Evolutionary conservation across 2,329 filamentous ascomycete genomes (phyloP).

Genomic region (Diaporthe eres): DNA sequence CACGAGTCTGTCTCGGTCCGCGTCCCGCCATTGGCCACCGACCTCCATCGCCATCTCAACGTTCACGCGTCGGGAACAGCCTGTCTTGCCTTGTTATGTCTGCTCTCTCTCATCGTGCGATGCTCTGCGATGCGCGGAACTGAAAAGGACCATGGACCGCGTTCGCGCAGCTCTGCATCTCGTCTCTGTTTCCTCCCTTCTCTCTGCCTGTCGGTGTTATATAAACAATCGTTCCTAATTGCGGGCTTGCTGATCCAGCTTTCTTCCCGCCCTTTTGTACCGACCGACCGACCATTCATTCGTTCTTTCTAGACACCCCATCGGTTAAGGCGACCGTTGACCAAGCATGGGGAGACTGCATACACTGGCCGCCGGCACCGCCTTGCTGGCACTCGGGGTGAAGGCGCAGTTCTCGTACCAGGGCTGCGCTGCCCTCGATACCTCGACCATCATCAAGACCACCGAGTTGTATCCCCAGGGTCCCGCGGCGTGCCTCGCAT

Average conservation of each 20-base stretch:
- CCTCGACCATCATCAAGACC: background rate
- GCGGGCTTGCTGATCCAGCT: background rate
- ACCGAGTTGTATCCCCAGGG: slow-evolving; percentile 27
- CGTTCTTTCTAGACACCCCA: slow-evolving; percentile 16
- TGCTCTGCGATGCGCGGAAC: slow-evolving; percentile 4
- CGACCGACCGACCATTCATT: slow-evolving; percentile 34
- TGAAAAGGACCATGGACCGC: slow-evolving; percentile 15
- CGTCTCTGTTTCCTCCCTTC: slow-evolving; percentile 5
- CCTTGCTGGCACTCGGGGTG: slow-evolving; percentile 31
- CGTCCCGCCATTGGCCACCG: slow-evolving; percentile 15
- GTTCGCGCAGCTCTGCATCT: slow-evolving; percentile 7
- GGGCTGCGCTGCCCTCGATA: slow-evolving; percentile 35
- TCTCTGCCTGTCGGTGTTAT: slow-evolving; percentile 26
- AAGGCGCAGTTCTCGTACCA: slow-evolving; percentile 16
- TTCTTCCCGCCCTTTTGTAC: slow-evolving; percentile 4
- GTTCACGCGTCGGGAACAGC: slow-evolving; percentile 12
- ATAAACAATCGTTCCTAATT: slow-evolving; percentile 8
- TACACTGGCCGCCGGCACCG: slow-evolving; percentile 26
- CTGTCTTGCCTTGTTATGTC: slow-evolving; percentile 29
- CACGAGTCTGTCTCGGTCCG: slow-evolving; percentile 33
- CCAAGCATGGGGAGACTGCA: slow-evolving; percentile 34
- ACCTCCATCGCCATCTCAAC: slow-evolving; percentile 17
- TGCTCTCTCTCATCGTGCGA: background rate
- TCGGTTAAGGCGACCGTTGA: background rate
- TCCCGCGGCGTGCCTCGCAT: slow-evolving; percentile 31